Percentiles rank a stretch among this genome's conserved stretches.
These are phyloP conservation scores for Debaryomyces maramus DNA, from an alignment of 805 yeast species.

Conservation along the genomic window DNA sequence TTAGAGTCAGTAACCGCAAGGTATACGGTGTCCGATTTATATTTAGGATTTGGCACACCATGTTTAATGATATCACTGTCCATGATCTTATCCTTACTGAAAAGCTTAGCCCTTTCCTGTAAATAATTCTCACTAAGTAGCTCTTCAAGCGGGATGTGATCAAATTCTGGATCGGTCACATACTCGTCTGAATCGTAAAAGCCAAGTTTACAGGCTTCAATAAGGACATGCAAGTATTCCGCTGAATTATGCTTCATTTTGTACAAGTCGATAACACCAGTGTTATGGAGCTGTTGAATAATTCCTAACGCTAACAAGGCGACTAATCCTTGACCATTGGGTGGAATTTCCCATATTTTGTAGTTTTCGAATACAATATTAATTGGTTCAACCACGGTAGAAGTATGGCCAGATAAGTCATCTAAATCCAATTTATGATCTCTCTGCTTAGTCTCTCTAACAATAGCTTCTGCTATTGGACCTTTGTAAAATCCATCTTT, in stretches of 20 bases:
- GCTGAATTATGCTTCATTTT: conserved; percentile 61
- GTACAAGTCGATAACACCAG: conserved; percentile 42
- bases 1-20: conserved; percentile 61
- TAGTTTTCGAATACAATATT: conserved; percentile 49
- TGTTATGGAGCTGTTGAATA: conserved; percentile 52
- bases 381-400: conserved; percentile 68
- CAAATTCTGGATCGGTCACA: conserved; percentile 60
- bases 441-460: conserved; percentile 48
- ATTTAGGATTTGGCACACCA: conserved; percentile 58
- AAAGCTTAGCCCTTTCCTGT: conserved; percentile 47
- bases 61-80: conserved; percentile 43
- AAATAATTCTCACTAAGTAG: conserved; percentile 54
- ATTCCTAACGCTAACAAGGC: conserved; percentile 72
- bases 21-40: conserved; percentile 71
- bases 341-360: conserved; percentile 79
- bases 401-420: conserved; percentile 58
- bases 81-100: conserved; percentile 39
- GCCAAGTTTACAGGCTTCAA: conserved; percentile 69
- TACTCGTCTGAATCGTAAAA: conserved; percentile 75
- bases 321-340: conserved; percentile 79
- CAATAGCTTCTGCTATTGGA: conserved; percentile 63
- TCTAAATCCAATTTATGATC: conserved; percentile 58
- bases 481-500: conserved; percentile 71
- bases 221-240: conserved; percentile 67
- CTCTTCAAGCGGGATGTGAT: conserved; percentile 35